Evolutionary conservation across 2,329 filamentous ascomycete genomes (phyloP), one percentile per base, ranked within the genome.

Genomic region (Apiospora hydei): DNA sequence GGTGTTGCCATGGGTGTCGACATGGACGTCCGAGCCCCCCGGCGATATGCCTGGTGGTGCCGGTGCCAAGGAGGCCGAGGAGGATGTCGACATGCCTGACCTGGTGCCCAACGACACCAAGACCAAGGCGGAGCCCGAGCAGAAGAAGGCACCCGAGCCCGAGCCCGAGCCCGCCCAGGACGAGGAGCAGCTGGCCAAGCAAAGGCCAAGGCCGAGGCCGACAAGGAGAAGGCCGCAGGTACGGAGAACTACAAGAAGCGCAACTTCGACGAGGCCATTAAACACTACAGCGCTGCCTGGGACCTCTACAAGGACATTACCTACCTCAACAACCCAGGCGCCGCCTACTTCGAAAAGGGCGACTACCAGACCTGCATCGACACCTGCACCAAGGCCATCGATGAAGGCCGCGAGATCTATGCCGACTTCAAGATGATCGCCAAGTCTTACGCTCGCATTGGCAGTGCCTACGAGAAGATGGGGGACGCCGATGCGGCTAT

Each of bases 191-290:
- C 82, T 91, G 71, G 93, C 93, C 73, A 95, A 95, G 84, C 93
- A 93, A 85, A 96, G 87, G 94, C 94, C 53, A 97, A 98, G 87
- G 94, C 92, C 79, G 94, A 93, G 75, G 96, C 95, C 64, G 96
- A 99, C 78, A 94, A 95, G 82, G 93, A 98, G 85, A 99, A 99
- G 90, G 93, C 92, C 43, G 87, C 97, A 72, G 96, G 96, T 72
- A 99, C 96, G 18, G 94, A 96, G 77, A 92, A 92, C 82, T 99
- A 99, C 89, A 99, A 99, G 92, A 98, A 98, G 90, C 92, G 94
- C 77, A 92, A 98, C 81, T 98, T 99, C 77, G 96, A 98, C 78
- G 91, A 93, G 80, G 96, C 96, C 69, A 98, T 99, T 78, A 90
- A 92, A 80, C 94, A 99, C 86, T 99, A 99, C 87, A 89, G 83